Conservation (phyloP, 177 flowering plant species). For the Vitis hybrid region DNA sequence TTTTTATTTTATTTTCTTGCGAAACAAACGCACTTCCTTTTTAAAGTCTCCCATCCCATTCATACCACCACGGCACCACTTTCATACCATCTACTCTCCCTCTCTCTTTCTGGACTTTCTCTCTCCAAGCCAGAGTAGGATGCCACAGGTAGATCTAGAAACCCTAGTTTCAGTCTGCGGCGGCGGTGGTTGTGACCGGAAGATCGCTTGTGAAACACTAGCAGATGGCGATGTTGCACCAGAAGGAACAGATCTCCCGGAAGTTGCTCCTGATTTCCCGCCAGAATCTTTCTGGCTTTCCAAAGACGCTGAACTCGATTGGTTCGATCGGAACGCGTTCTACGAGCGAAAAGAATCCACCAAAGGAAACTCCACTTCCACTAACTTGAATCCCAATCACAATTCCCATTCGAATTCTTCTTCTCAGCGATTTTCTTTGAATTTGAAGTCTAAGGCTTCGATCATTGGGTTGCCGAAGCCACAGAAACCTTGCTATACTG, state of each 20-base stretch:
- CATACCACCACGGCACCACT: background rate
- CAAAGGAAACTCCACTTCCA: constrained; percentile 35
- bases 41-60: background rate
- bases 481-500: constrained; percentile 41
- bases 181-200: constrained; percentile 36
- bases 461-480: constrained; percentile 62
- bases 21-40: background rate
- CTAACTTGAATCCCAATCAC: constrained; percentile 11
- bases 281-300: constrained; percentile 65
- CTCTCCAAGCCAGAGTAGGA: constrained; percentile 2
- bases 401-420: constrained; percentile 23
- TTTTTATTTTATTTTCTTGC: background rate
- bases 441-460: constrained; percentile 46
- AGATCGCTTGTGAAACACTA: constrained; percentile 51
- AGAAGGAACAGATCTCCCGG: constrained; percentile 11
- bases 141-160: constrained; percentile 68
- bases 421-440: constrained; percentile 48
- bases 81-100: constrained; percentile 4
- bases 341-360: constrained; percentile 63
- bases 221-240: constrained; percentile 16
- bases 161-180: constrained; percentile 47
- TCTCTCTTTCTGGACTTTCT: constrained; percentile 6
- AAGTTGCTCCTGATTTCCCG: constrained; percentile 37
- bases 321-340: constrained; percentile 65
- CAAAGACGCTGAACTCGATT: constrained; percentile 59